These are phyloP conservation scores for Aurinia saxatilis DNA, from an alignment of 345 rosid genomes.

Conservation along the genomic window DNA sequence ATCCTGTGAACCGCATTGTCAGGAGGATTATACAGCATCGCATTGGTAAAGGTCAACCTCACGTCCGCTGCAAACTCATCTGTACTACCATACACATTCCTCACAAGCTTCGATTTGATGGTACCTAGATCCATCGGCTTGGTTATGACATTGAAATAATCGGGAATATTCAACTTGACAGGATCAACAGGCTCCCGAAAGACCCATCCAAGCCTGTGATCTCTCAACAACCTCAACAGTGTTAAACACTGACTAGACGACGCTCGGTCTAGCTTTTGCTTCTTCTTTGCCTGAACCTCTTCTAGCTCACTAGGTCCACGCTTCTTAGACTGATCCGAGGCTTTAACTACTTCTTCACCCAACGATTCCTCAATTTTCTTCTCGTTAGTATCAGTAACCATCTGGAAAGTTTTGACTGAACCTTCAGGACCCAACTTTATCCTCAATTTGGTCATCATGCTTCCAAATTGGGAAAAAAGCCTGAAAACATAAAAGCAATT, in stretches of 20 bases:
- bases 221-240: constrained; percentile 38
- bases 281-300: constrained; percentile 42
- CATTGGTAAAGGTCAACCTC: constrained; percentile 71
- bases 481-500: neutral
- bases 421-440: constrained; percentile 47
- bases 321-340: constrained; percentile 24
- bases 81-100: constrained; percentile 31
- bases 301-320: constrained; percentile 29
- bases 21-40: constrained; percentile 74
- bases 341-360: constrained; percentile 12
- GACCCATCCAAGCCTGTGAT: constrained; percentile 44
- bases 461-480: neutral
- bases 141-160: constrained; percentile 61
- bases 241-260: constrained; percentile 43
- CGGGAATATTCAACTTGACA: constrained; percentile 52
- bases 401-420: neutral
- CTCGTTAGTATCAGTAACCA: constrained; percentile 8
- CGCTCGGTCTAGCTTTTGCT: constrained; percentile 46
- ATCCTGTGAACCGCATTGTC: constrained; percentile 41
- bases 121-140: constrained; percentile 94
- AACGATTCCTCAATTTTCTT: constrained; percentile 6
- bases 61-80: constrained; percentile 84
- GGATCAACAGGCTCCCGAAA: constrained; percentile 80
- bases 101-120: constrained; percentile 45
- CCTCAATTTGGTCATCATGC: constrained; percentile 42